A percentile compares a stretch with the other conserved stretches of the same genome.
phyloP scores from a whole-genome alignment of 306 rosid genomes.

The Geum urbanum region DNA sequence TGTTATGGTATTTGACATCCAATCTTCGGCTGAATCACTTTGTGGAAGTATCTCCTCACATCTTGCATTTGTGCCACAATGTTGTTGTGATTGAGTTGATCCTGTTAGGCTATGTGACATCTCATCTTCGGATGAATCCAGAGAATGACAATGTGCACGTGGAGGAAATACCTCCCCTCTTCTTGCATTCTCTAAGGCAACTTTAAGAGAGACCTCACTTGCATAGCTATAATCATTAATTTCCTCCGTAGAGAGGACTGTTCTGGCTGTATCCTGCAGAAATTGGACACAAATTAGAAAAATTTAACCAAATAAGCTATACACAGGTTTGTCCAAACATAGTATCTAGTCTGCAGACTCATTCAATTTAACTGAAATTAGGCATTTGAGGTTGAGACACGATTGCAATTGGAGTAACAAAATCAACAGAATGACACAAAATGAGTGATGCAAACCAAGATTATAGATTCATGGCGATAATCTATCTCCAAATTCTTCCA shows the following conservation, averaged over 20 bases:
- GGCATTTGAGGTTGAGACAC: background rate
- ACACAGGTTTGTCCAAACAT: background rate
- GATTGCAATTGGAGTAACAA: background rate
- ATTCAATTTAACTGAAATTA: background rate
- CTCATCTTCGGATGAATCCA: slow-evolving; percentile 12
- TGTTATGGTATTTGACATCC: slow-evolving; percentile 19
- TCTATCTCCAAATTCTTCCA: slow-evolving; percentile 1
- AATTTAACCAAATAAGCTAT: background rate
- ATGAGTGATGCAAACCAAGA: background rate
- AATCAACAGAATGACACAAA: background rate
- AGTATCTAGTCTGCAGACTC: background rate
- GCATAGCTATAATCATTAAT: slow-evolving; percentile 14
- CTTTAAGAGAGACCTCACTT: slow-evolving; percentile 11
- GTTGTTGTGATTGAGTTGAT: slow-evolving; percentile 22
- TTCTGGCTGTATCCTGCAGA: slow-evolving; percentile 35
- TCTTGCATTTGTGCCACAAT: slow-evolving; percentile 16
- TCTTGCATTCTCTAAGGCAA: slow-evolving; percentile 25
- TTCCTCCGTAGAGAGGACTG: slow-evolving; percentile 9
- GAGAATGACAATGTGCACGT: slow-evolving; percentile 17
- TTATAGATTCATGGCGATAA: background rate
- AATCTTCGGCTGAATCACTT: slow-evolving; percentile 11
- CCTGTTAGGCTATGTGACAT: slow-evolving; percentile 19
- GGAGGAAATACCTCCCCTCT: background rate
- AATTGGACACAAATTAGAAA: background rate
- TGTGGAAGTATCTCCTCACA: slow-evolving; percentile 28